These are phyloP conservation scores for Backusella australiensis DNA, from an alignment of 192 early-diverging fungal genomes.

Conservation along the genomic window DNA sequence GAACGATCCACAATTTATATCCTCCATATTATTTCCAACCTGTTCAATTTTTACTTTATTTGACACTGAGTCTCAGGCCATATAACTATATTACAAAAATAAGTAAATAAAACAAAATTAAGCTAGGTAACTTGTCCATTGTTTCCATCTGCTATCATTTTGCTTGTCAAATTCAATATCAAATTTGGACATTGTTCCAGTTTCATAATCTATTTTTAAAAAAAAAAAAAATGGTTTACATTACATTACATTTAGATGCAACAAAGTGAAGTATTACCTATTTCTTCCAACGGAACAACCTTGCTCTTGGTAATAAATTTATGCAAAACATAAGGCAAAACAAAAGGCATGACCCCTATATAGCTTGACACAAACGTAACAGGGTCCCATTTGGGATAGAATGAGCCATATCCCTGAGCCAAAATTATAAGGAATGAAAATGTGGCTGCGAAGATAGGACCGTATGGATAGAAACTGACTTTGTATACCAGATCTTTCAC, in stretches of 20 bases:
- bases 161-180: neutral
- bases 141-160: neutral
- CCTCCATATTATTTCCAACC: too few relatives aligned
- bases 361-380: slow-evolving; percentile 56
- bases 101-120: neutral
- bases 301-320: slow-evolving; percentile 46
- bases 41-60: too few relatives aligned
- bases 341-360: slow-evolving; percentile 56
- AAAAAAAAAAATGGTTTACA: neutral
- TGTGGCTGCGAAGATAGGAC: slow-evolving; percentile 58
- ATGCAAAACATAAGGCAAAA: slow-evolving; percentile 55
- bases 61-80: too few relatives aligned
- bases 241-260: neutral
- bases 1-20: too few relatives aligned
- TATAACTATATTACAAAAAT: too few relatives aligned
- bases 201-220: slow-evolving; percentile 4
- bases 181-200: neutral
- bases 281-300: slow-evolving; percentile 55
- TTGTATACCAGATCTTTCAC: slow-evolving; percentile 62
- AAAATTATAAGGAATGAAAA: slow-evolving; percentile 59
- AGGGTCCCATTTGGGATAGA: slow-evolving; percentile 51
- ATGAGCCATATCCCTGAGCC: slow-evolving; percentile 56
- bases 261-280: slow-evolving; percentile 34
- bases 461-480: slow-evolving; percentile 63
- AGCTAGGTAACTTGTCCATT: neutral